phyloP scores from a whole-genome alignment of 2,329 filamentous ascomycete species.

The Ceratocystiopsis minuta region DNA sequence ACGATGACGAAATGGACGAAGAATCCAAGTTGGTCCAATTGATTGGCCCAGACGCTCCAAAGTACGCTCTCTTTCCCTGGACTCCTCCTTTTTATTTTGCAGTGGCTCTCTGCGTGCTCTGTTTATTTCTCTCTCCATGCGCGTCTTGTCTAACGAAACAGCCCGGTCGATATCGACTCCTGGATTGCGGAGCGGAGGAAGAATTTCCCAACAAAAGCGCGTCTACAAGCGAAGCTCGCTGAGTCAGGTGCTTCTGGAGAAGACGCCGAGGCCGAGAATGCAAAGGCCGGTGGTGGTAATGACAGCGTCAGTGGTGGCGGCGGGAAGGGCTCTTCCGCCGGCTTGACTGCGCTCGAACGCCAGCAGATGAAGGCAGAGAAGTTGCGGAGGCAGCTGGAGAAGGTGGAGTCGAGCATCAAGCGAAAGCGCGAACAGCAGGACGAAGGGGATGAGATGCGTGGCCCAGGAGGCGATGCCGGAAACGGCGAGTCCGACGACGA shows the following conservation, averaged over 20 bases:
- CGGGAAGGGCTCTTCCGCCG: slow-evolving; percentile 20
- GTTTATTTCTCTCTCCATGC: neutral
- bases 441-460: slow-evolving; percentile 47
- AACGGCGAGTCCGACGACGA: slow-evolving; percentile 26
- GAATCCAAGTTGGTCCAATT: slow-evolving; percentile 38
- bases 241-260: slow-evolving; percentile 18
- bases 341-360: slow-evolving; percentile 32
- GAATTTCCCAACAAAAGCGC: slow-evolving; percentile 62
- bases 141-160: slow-evolving; percentile 13
- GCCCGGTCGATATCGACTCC: slow-evolving; percentile 50
- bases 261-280: slow-evolving; percentile 36
- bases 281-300: slow-evolving; percentile 23
- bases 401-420: slow-evolving; percentile 53
- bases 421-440: slow-evolving; percentile 50
- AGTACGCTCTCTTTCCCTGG: slow-evolving; percentile 22
- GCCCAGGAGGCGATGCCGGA: slow-evolving; percentile 14
- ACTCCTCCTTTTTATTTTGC: neutral
- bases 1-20: slow-evolving; percentile 55
- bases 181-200: slow-evolving; percentile 70
- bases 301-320: neutral
- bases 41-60: slow-evolving; percentile 35
- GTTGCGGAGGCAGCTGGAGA: slow-evolving; percentile 45
- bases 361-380: slow-evolving; percentile 39
- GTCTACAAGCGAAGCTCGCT: slow-evolving; percentile 45
- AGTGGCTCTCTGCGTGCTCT: neutral